Conservation (phyloP, 805 yeast species). For the Wickerhamomyces tratensis region DNA sequence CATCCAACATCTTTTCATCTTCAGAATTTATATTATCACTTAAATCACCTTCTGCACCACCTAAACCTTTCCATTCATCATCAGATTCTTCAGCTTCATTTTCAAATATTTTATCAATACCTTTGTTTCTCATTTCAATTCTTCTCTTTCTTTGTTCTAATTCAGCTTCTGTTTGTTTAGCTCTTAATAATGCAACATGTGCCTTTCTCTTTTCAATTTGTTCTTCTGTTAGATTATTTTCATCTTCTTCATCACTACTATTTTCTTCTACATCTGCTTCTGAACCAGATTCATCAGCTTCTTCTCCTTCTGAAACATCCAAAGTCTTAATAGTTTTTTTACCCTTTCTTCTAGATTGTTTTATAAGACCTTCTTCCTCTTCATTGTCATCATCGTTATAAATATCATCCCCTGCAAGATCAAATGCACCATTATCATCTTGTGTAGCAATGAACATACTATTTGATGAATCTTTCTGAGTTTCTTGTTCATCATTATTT, state of each 20-base stretch:
- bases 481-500: slow-evolving; percentile 2
- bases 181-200: slow-evolving; percentile 10
- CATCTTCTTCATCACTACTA: slow-evolving; percentile 3
- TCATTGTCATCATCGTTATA: slow-evolving; percentile 17
- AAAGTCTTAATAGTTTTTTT: slow-evolving; percentile 7
- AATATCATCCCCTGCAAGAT: slow-evolving; percentile 14
- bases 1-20: slow-evolving; percentile 72
- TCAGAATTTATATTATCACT: slow-evolving; percentile 54
- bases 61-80: slow-evolving; percentile 79
- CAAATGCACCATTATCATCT: too few relatives aligned
- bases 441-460: too few relatives aligned
- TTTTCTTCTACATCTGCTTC: slow-evolving; percentile 14
- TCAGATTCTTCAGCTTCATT: slow-evolving; percentile 86
- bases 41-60: slow-evolving; percentile 57
- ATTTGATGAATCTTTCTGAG: slow-evolving; percentile 5
- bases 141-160: slow-evolving; percentile 22
- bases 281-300: slow-evolving; percentile 6
- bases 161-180: slow-evolving; percentile 14
- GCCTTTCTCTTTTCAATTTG: slow-evolving; percentile 9
- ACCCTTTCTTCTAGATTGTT: slow-evolving; percentile 3
- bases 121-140: slow-evolving; percentile 46
- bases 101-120: slow-evolving; percentile 53
- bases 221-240: slow-evolving; percentile 6
- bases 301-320: slow-evolving; percentile 10
- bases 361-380: slow-evolving; percentile 16